Conservation (phyloP, 495 filamentous ascomycete species). For the Sordaria brevicollis region DNA sequence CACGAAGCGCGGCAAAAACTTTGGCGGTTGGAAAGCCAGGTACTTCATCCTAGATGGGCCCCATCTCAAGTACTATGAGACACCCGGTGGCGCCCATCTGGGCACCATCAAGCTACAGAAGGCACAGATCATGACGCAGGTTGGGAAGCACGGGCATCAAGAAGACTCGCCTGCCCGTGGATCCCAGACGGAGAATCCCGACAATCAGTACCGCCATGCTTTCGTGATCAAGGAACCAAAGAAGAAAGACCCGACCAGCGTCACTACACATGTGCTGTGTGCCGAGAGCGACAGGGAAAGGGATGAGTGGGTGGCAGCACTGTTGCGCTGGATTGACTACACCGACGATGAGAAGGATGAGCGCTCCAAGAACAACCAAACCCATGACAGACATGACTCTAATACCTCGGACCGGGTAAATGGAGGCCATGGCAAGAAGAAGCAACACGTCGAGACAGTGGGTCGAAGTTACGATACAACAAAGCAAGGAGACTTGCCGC, state of each 20-base stretch:
- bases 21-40: conserved; percentile 97
- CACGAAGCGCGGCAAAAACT: conserved; percentile 94
- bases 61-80: conserved; percentile 82
- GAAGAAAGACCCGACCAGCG: conserved; percentile 82
- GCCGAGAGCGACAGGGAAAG: conserved; percentile 90
- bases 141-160: conserved; percentile 76
- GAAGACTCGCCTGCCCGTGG: conserved; percentile 51
- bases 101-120: conserved; percentile 86
- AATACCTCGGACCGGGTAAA: conserved; percentile 22
- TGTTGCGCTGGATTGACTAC: conserved; percentile 84
- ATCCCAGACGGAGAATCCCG: conserved; percentile 56
- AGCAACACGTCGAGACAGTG: conserved; percentile 22
- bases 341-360: conserved; percentile 49
- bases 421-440: conserved; percentile 42
- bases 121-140: conserved; percentile 90
- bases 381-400: conserved; percentile 25
- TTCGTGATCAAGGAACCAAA: conserved; percentile 93
- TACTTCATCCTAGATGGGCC: conserved; percentile 91
- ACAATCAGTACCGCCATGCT: conserved; percentile 93
- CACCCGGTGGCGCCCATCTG: conserved; percentile 74
- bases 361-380: conserved; percentile 14
- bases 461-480: conserved; percentile 67
- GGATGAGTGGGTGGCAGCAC: conserved; percentile 84
- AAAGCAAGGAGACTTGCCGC: conserved; percentile 49
- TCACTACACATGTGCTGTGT: conserved; percentile 91